Percentiles rank a stretch among this genome's conserved stretches.
These are phyloP conservation scores for Colletotrichum musicola DNA, from an alignment of 2,329 filamentous ascomycete genomes.

Conservation along the genomic window DNA sequence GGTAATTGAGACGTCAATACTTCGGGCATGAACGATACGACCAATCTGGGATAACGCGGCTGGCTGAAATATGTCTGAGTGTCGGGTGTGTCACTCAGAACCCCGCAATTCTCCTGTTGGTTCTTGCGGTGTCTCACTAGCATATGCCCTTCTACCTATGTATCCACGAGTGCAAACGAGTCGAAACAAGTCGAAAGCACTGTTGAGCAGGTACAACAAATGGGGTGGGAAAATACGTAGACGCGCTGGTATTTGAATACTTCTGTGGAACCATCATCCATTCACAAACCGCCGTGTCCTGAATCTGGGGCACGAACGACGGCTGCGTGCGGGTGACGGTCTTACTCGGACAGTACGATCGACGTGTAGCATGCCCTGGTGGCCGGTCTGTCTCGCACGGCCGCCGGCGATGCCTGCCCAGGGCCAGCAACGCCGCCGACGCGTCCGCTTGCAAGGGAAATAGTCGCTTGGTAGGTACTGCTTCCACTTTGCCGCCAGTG, in stretches of 20 bases:
- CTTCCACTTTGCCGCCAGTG: not conserved
- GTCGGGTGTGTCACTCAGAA: conserved; percentile 25
- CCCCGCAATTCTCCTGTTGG: conserved; percentile 23
- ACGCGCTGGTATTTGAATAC: not conserved
- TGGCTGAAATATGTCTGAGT: conserved; percentile 16
- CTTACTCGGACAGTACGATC: conserved; percentile 19
- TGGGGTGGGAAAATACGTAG: not conserved
- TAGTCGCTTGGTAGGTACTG: not conserved
- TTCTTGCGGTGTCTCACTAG: conserved; percentile 17
- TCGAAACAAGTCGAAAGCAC: not conserved
- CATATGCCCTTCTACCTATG: not conserved
- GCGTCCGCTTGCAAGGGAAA: conserved; percentile 10
- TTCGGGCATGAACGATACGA: not conserved
- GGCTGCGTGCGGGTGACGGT: conserved; percentile 18
- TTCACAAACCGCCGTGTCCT: not conserved
- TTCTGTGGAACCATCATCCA: not conserved
- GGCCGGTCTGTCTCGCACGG: conserved; percentile 3
- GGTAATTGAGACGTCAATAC: conserved; percentile 10
- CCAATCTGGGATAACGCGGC: conserved; percentile 2
- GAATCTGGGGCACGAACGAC: not conserved
- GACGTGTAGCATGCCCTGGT: not conserved
- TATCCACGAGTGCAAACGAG: conserved; percentile 2
- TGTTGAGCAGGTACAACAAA: not conserved
- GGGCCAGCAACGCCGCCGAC: not conserved
- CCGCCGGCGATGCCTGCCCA: not conserved